Conservation (phyloP, 164 flowering plant species). For the Stephania cephalantha region DNA sequence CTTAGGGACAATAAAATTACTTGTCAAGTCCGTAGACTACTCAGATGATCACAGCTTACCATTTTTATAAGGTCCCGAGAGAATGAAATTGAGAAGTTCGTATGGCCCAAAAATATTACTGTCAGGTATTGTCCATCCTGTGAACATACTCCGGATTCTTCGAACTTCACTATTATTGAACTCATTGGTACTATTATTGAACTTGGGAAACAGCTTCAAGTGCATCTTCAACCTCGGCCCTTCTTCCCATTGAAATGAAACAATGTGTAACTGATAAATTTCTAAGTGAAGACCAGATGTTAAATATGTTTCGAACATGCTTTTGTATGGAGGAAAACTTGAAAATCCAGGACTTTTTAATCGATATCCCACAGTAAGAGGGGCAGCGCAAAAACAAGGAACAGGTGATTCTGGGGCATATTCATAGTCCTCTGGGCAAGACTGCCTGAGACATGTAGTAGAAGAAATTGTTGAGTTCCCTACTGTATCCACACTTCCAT, state of each 20-base stretch:
- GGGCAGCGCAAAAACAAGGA: constrained; percentile 67
- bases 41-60: constrained; percentile 33
- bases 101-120: constrained; percentile 74
- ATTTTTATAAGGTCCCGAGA: constrained; percentile 41
- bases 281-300: constrained; percentile 44
- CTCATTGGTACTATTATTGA: constrained; percentile 11
- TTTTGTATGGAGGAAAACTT: constrained; percentile 41
- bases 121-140: constrained; percentile 55
- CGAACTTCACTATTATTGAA: constrained; percentile 63
- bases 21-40: not conserved
- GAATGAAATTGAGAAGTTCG: constrained; percentile 59
- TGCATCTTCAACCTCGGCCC: constrained; percentile 74
- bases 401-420: constrained; percentile 37
- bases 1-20: not conserved
- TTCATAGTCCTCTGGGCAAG: constrained; percentile 57
- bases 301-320: constrained; percentile 38
- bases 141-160: constrained; percentile 48
- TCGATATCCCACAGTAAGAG: constrained; percentile 69
- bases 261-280: constrained; percentile 46
- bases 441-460: constrained; percentile 25
- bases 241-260: constrained; percentile 43
- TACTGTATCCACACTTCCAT: constrained; percentile 11
- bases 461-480: constrained; percentile 8
- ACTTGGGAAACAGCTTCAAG: constrained; percentile 60
- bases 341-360: constrained; percentile 87